Conservation (phyloP, 371 early-diverging fungal genomes). For the Capillidium rhysosporum region DNA sequence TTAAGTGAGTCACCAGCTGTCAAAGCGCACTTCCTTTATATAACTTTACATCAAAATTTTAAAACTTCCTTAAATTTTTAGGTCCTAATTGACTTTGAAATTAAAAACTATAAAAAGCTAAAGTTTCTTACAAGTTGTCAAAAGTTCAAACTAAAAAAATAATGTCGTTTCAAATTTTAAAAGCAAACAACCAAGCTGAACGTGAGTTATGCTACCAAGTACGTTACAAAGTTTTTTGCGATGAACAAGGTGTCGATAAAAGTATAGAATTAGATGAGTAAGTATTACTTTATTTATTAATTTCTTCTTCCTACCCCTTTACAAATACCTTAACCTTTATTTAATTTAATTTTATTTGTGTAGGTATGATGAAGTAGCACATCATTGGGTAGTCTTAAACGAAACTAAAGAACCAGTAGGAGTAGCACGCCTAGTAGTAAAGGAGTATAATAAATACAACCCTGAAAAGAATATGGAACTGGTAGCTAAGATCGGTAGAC, state of each 20-base stretch:
- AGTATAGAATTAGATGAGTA: conserved; percentile 19
- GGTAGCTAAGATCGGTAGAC: conserved; percentile 11
- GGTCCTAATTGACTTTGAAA: too few relatives aligned
- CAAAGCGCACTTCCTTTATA: too few relatives aligned
- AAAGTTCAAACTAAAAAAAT: too few relatives aligned
- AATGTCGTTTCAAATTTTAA: not conserved
- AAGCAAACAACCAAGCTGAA: not conserved
- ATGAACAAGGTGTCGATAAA: conserved; percentile 19
- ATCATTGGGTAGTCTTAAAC: conserved; percentile 6
- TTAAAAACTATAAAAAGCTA: too few relatives aligned
- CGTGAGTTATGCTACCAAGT: conserved; percentile 10
- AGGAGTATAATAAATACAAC: not conserved
- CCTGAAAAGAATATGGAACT: not conserved
- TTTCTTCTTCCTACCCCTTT: not conserved
- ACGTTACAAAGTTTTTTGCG: conserved; percentile 16
- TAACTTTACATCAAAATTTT: too few relatives aligned
- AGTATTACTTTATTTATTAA: not conserved
- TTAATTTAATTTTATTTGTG: not conserved
- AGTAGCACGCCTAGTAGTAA: conserved; percentile 9
- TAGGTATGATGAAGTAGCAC: not conserved
- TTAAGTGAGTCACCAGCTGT: too few relatives aligned
- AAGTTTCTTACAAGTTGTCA: too few relatives aligned
- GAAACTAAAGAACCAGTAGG: conserved; percentile 10
- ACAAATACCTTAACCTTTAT: too few relatives aligned
- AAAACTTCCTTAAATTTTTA: too few relatives aligned